Evolutionary conservation across 1,284 basidiomycete genomes (phyloP), one percentile per base, ranked within the genome.

Genomic region (Moesziomyces parantarcticus): DNA sequence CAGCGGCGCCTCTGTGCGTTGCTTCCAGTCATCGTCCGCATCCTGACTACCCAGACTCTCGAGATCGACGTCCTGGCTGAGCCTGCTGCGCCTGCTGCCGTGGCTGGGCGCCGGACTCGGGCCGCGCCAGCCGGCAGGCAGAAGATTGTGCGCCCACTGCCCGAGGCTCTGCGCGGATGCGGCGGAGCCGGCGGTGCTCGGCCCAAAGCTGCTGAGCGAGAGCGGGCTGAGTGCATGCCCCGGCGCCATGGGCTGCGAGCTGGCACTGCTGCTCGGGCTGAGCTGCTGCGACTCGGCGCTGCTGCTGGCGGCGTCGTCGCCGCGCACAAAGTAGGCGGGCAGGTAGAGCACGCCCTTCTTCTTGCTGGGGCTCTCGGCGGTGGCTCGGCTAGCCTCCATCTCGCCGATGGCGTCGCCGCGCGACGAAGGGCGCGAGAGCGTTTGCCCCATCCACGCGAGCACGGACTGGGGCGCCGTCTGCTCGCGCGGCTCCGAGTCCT

Each of bases 261-360:
- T 21, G 5, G 50, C 18, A 5, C 39, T 41, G 25, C 26, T 51
- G 21, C 34, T 40, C 2, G 39, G 39, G 13, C 41, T 20, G 16
- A 40, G 21, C 36, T 42, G 13, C 50, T 60, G 18, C 46, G 48
- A 50, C 39, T 36, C 40, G 23, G 36, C n/a, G n/a, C n/a, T 20
- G 50, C 39, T 26, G 45, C 45, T 42, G 1, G n/a, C 36, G 6
- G 11, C 53, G n/a, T 74, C 70, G 18, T 73, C 64, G 1, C 71
- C 58, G 3, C 68, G 56, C 3, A 78, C 76, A 54, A 78, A 78
- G 53, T 76, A 78, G 3, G 76, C 76, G 0, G 76, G 76, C 18
- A 78, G 50, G 25, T 78, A 78, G 13, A 78, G 60, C 0, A 70
- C 50, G 8, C 71, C 75, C 23, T 63, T 65, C 47, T 69, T 74